Evolutionary conservation across 495 filamentous ascomycete genomes (phyloP), one percentile per base, ranked within the genome.

Genomic region (Lophiostoma macrostomum): DNA sequence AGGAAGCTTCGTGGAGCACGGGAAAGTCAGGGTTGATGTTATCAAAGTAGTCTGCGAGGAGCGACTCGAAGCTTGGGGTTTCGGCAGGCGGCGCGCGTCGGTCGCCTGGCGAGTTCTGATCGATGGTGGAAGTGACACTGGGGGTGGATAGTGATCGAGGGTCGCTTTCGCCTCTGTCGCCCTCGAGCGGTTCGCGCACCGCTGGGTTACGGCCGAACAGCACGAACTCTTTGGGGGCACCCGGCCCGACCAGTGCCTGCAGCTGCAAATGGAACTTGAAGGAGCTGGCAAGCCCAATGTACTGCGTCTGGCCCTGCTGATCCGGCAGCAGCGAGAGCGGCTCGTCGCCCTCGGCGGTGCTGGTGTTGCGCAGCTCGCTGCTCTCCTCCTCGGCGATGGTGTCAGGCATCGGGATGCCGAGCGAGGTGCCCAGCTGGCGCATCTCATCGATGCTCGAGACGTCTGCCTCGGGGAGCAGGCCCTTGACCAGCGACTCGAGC

Each of bases 401-500:
- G 30, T 44, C 67, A 22, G 68, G 69, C 67, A 72, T 65, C 5
- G 51, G 29, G 42, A 70, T 65, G 16, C 60, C 63, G 34, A 63
- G 63, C 24, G 64, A 52, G 24, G 44, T 40, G 20, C 66, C 71
- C 19, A 73, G 60, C 28, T 52, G 45, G 10, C 69, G 58, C 51
- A 73, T 46, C 42, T 70, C 67, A 32, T 71, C 66, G 31, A 65
- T 25, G 56, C 63, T 64, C 31, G 66, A 67, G 5, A 71, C 69
- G 50, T 71, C 71, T 31, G 68, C 62, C n/a, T 74, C 60, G 0
- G 74, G 74, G 47, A 73, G 73, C 19, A 74, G 41, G 16, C 71
- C 73, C 24, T 69, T 69, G 32, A 76, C 69, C 39, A 76, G 58
- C 14, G 73, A 70, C 61, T 76, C 73, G 18, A 76, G 67, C 12